Conservation (phyloP, 2,329 filamentous ascomycete genomes). For the Penicillium sp. region DNA sequence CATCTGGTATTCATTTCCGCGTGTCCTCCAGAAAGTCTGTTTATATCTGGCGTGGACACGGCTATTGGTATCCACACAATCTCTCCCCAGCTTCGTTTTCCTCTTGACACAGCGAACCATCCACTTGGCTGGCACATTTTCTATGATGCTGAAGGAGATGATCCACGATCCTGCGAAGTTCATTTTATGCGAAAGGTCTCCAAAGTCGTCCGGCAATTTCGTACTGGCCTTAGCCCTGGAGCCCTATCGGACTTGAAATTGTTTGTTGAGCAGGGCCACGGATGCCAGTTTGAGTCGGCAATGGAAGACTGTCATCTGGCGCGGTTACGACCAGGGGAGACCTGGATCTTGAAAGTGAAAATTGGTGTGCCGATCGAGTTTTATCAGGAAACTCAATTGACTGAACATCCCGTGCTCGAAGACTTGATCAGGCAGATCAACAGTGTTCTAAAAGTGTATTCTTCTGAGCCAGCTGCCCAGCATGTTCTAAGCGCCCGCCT, state of each 20-base stretch:
- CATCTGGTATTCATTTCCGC: conserved; percentile 38
- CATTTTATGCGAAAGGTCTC: conserved; percentile 25
- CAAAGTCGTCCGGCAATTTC: conserved; percentile 29
- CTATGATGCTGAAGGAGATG: conserved; percentile 19
- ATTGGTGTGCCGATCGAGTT: conserved; percentile 21
- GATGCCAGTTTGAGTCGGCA: conserved; percentile 26
- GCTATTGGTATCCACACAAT: conserved; percentile 37
- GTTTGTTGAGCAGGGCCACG: conserved; percentile 21
- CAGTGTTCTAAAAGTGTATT: conserved; percentile 25
- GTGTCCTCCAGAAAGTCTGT: conserved; percentile 16
- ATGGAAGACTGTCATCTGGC: conserved; percentile 20
- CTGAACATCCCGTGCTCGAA: conserved; percentile 18
- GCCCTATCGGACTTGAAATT: conserved; percentile 27
- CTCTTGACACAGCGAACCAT: conserved; percentile 13
- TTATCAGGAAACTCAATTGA: conserved; percentile 1
- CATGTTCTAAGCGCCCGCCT: conserved; percentile 30
- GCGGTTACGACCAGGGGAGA: conserved; percentile 34
- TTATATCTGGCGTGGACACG: conserved; percentile 23
- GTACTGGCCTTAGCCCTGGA: conserved; percentile 31
- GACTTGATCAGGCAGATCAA: conserved; percentile 33
- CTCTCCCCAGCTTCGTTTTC: conserved; percentile 28
- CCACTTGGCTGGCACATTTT: conserved; percentile 33
- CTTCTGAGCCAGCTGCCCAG: conserved; percentile 16
- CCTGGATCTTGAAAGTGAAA: conserved; percentile 31
- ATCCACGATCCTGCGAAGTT: conserved; percentile 10